Percentiles rank a stretch among this genome's conserved stretches.
phyloP scores from a whole-genome alignment of 139 green algal genomes.

The Haematococcus lacustris region DNA sequence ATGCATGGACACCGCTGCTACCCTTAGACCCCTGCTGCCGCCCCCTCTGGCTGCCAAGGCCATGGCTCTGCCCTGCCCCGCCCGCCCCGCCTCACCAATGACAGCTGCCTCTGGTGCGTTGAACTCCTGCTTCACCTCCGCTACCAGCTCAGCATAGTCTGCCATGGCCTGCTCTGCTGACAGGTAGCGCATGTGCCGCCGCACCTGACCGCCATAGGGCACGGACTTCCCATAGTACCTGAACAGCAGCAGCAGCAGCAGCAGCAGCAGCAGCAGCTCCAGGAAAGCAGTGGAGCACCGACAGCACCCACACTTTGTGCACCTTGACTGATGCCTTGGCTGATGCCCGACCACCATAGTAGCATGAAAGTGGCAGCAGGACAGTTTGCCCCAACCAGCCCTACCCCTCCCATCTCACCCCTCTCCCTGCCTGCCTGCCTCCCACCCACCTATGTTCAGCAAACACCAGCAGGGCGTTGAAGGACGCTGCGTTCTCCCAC shows the following conservation, averaged over 20 bases:
- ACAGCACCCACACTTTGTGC: no score
- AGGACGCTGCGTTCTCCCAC: constrained; percentile 65
- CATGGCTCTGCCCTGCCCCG: no score
- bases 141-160: constrained; percentile 67
- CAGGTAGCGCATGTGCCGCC: constrained; percentile 52
- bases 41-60: no score
- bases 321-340: no score
- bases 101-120: neutral
- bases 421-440: no score
- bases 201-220: constrained; percentile 36
- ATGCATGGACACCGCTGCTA: neutral
- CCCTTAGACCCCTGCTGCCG: no score
- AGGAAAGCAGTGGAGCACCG: neutral
- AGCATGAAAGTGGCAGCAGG: no score
- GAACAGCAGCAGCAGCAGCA: no score
- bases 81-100: constrained; percentile 1
- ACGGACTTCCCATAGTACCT: constrained; percentile 59
- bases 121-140: constrained; percentile 32
- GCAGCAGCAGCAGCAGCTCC: neutral
- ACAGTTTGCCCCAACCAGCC: no score
- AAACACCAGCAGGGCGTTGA: constrained; percentile 54
- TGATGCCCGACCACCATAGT: no score
- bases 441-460: no score
- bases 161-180: constrained; percentile 75
- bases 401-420: no score